Evolutionary conservation across 2,329 filamentous ascomycete species (phyloP).

Genomic region (Orbilia oligospora): DNA sequence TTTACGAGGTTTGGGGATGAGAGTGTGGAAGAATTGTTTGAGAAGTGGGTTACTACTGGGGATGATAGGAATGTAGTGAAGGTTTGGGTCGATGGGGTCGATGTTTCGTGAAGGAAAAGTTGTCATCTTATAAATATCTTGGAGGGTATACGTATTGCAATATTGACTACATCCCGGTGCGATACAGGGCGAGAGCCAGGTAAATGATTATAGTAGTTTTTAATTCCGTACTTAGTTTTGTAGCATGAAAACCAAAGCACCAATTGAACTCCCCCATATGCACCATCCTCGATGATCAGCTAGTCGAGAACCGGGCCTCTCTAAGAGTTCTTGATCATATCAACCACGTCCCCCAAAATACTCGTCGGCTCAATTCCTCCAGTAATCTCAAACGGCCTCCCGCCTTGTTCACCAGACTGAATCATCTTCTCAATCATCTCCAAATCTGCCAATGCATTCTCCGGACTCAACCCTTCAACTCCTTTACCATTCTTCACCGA

Average conservation of each 20-base stretch:
- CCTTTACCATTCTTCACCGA: constrained; percentile 69
- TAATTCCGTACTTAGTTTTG: not conserved
- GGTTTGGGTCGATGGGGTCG: constrained; percentile 63
- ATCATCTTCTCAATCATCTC: constrained; percentile 70
- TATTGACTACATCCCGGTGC: no score
- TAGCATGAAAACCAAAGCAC: not conserved
- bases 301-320: not conserved
- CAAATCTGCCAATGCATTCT: constrained; percentile 75
- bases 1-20: constrained; percentile 53
- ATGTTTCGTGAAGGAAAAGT: constrained; percentile 28
- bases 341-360: constrained; percentile 48
- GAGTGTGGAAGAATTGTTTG: constrained; percentile 57
- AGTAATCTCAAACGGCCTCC: constrained; percentile 57
- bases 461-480: constrained; percentile 72
- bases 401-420: constrained; percentile 65
- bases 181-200: no score
- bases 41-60: constrained; percentile 60
- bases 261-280: not conserved
- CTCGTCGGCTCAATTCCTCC: constrained; percentile 53
- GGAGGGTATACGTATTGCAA: no score
- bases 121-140: no score
- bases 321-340: constrained; percentile 12
- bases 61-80: constrained; percentile 60
- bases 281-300: not conserved
- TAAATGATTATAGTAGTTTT: not conserved